Base-by-base conservation (phyloP, 2,329 filamentous ascomycete genomes). In the Teratosphaeria zuluensis region DNA sequence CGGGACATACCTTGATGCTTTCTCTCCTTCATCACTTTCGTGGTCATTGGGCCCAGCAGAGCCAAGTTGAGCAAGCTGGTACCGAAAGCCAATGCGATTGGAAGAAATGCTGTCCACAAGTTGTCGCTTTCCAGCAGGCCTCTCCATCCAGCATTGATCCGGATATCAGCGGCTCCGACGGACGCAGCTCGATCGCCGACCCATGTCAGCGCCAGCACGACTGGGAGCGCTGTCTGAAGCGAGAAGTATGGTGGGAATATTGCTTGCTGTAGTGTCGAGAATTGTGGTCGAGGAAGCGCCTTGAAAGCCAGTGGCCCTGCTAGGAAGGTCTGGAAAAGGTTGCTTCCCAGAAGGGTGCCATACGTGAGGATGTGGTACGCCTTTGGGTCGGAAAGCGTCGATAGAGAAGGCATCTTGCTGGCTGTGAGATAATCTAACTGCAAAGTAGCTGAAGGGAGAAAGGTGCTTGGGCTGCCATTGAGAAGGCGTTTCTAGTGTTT, bases 231-330 rank as follows among this genome's bases (percentile, higher is more conserved):
- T 3, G 90, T 86, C 76, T 97, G 92, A 59, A 97, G 77, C 53
- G 83, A 79, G 73, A 97, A 97, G 79, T 95, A 99, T 67, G 90
- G 81, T 35, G 90, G 90, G 77, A 96, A 96, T 56, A 92, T 83
- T 63, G 84, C 84, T 64, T 84, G 81, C 75, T 96, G 92, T 33
- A 96, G 82, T 19, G 84, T 80, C 30, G 87, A 84, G 77, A 99
- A 97, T 70, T 90, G 84, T 0, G 89, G 84, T 30, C 90, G 84
- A 30, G 90, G 84, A 42, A 96, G 84, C 11, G 83, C 81, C 69
- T 81, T 85, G 80, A 88, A 95, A 68, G 90, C 85, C 58, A 92
- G 79, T 56, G 90, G 84, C 59, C 90, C 84, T 55, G 77, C 78
- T 60, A 87, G 77, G 74, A 96, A 96, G 58, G 88, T 87, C 73